Evolutionary conservation across 75 land plant genomes (phyloP).

Genomic region (Picea glauca): DNA sequence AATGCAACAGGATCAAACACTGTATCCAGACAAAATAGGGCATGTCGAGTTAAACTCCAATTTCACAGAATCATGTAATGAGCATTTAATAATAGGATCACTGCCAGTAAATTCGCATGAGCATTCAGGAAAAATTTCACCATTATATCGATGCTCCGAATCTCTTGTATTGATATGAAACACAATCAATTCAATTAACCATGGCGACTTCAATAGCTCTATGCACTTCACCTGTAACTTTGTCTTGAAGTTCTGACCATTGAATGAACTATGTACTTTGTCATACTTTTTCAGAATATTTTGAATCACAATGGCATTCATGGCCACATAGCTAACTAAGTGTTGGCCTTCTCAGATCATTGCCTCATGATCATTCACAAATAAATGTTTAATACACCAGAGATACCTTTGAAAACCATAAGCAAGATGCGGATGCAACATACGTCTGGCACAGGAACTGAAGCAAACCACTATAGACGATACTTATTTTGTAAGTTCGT

Average conservation of each 20-base stretch:
- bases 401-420: slow-evolving; percentile 42
- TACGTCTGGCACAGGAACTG: slow-evolving; percentile 40
- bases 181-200: slow-evolving; percentile 62
- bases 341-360: slow-evolving; percentile 51
- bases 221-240: slow-evolving; percentile 47
- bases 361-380: background rate
- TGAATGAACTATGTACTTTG: slow-evolving; percentile 71
- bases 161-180: too few relatives aligned
- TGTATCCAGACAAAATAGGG: slow-evolving; percentile 22
- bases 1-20: slow-evolving; percentile 56
- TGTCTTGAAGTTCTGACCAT: slow-evolving; percentile 53
- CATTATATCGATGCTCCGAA: too few relatives aligned
- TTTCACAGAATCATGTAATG: too few relatives aligned
- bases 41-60: too few relatives aligned
- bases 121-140: background rate
- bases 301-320: slow-evolving; percentile 71
- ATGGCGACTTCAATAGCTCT: slow-evolving; percentile 79
- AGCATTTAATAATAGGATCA: too few relatives aligned
- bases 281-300: slow-evolving; percentile 86
- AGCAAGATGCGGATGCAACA: slow-evolving; percentile 48
- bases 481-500: slow-evolving; percentile 57
- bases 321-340: slow-evolving; percentile 56
- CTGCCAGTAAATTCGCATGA: too few relatives aligned
- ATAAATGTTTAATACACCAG: slow-evolving; percentile 15
- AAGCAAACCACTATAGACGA: slow-evolving; percentile 65